Base-by-base conservation (phyloP, 495 filamentous ascomycete species). In the Astrocystis sublimbata region DNA sequence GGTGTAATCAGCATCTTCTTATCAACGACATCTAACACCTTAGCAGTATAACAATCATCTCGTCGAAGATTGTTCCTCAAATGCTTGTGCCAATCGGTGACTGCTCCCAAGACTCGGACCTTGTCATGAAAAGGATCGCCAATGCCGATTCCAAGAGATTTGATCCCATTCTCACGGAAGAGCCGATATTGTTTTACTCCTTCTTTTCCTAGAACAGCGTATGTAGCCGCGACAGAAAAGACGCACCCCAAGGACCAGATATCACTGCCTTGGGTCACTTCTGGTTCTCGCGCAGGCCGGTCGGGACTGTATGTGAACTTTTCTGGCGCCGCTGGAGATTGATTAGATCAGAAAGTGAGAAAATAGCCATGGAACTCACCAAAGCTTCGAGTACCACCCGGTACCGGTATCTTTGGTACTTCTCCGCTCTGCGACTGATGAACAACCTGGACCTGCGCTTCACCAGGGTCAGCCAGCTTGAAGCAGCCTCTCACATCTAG, bases 191-290 rank as follows among this genome's bases (percentile, higher is more conserved):
- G 63, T 19, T 51, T 41, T 10, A 74, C 58, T 10, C 74, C 74
- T 42, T 58, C 51, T 45, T 61, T 60, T 6, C 73, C 74, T 3
- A 76, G 58, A 10, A 75, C 63, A 1, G 75, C 67, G 64, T 72
- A 78, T n/a, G 75, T 76, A n/a, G 75, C 75, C 10, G 70, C 73
- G 10, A 74, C 49, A 2, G 75, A 78, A 50, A 78, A 71, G 45
- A 78, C 75, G 61, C 75, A 78, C 19, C 73, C 75, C 31, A 78
- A 43, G 4, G 74, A 75, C 75, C 75, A 78, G 17, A 68, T 71
- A 56, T 78, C 75, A 28, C 71, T 70, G 13, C 49, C 68, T 54
- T 73, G 75, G 43, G 31, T 58, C 35, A 38, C 57, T 45, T 46
- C 19, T 12, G 51, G 51, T n/a, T 54, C 33, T n/a, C n/a, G n/a